Base-by-base conservation (phyloP, 2,329 filamentous ascomycete species). In the Cladophialophora carrionii region DNA sequence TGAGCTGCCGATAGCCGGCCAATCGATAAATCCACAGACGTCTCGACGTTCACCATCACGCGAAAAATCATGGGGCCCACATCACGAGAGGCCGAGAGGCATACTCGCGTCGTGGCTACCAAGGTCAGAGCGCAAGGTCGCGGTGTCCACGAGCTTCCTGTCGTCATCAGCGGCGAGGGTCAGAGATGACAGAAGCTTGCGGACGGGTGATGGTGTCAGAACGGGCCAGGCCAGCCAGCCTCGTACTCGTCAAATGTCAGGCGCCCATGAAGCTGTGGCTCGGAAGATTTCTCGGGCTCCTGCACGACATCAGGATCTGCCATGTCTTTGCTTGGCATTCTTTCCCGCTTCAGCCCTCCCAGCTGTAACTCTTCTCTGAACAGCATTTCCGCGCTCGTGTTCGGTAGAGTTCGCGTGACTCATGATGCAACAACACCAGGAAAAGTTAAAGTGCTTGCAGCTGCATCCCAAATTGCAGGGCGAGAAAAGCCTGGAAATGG, bases 381-480 rank as follows among this genome's bases (percentile, higher is more conserved):
- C 2, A 51, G 26, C 10, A 31, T 37, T 14, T n/a, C 12, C 20
- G 17, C 32, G 37, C 52, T 41, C 22, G n/a, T 41, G 49, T 17
- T 24, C 43, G 29, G 9, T 14, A 49, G 24, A 4, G 12, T 20
- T 32, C 31, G 24, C 9, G 24, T 4, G 14, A 32, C 2, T 17
- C n/a, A 24, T 54, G 29, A 31, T 22, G 26, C 26, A 17, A 20
- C 22, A 17, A 9, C 52, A 34, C 26, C n/a, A 34, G 14, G 9
- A 43, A 60, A 51, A 46, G 51, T n/a, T 61, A 61, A 63, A 66
- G 60, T 66, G 60, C 31, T 59, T 61, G 64, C 64, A 61, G 54
- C 31, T 57, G 58, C 20, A 20, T 31, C 1, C 57, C 22, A 66
- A 52, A 66, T 66, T 63, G 64, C 64, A 66, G 64, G 64, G 57